Percentiles rank a stretch among this genome's conserved stretches.
These are phyloP conservation scores for Parachlorella kessleri DNA, from an alignment of 139 green algal genomes.

Conservation along the genomic window DNA sequence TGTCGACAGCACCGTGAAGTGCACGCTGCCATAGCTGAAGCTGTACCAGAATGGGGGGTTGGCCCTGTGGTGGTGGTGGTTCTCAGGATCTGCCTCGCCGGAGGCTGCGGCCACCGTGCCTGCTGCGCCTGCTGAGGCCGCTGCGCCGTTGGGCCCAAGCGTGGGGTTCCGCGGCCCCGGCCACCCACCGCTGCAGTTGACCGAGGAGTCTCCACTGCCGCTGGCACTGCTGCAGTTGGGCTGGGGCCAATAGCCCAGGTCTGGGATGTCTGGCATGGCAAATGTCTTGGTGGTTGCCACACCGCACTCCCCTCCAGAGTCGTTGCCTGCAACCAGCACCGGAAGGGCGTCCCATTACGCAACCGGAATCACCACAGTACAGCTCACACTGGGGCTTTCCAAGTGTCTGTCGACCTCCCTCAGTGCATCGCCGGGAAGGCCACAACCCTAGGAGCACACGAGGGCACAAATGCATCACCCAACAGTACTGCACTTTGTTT, in stretches of 20 bases:
- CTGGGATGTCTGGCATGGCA: constrained; percentile 49
- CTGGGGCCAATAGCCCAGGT: constrained; percentile 7
- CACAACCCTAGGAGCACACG: too few species aligned
- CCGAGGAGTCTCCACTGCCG: not conserved
- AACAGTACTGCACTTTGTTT: too few species aligned
- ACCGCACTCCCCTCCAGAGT: constrained; percentile 73
- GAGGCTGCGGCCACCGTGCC: not conserved
- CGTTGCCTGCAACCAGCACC: constrained; percentile 35
- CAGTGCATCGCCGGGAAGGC: too few species aligned
- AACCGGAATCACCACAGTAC: too few species aligned
- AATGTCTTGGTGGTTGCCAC: constrained; percentile 59
- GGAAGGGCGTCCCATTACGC: too few species aligned
- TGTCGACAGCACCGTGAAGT: constrained; percentile 35
- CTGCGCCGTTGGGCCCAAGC: not conserved
- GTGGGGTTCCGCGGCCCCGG: constrained; percentile 15
- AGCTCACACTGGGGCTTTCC: too few species aligned
- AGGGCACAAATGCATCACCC: too few species aligned
- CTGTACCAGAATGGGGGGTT: constrained; percentile 86
- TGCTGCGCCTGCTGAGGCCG: not conserved
- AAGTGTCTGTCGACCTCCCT: too few species aligned
- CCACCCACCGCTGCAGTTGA: not conserved
- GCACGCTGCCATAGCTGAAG: constrained; percentile 42
- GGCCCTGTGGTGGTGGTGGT: not conserved
- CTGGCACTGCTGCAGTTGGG: not conserved
- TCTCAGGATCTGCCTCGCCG: too few species aligned